Evolutionary conservation across 1,284 basidiomycete species (phyloP), one percentile per base, ranked within the genome.

Genomic region (Rhodotorula sp.): DNA sequence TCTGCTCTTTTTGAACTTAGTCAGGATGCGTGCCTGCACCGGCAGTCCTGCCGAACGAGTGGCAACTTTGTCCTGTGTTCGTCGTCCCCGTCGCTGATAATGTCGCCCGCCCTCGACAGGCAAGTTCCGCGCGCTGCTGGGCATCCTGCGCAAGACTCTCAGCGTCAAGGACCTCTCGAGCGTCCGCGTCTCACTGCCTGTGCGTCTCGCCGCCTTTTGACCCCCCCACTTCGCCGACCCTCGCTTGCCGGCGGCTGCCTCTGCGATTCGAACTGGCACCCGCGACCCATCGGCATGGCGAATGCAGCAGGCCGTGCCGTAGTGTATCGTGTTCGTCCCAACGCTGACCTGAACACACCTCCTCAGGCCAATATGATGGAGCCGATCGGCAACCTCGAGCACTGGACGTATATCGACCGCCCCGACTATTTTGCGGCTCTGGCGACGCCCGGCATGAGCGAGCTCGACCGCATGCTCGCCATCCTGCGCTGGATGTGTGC

Each of bases 351-450:
- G 27, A 41, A 23, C 21, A 13, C 5, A n/a, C 27, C 4, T 4
- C 7, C 16, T 19, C 61, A 71, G 61, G 66, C 70, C 23, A 56
- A 55, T 14, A 60, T 74, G 59, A 56, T 77, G 53, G 93, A 96
- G 79, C 93, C 93, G 8, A 87, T 94, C 78, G 93, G 93, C 7
- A 97, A 96, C 82, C 86, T 97, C 66, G 94, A 97, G 82, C 95
- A 93, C 82, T 96, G 91, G 80, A 91, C 93, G 76, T 97, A 96
- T 79, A 86, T 94, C 61, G 94, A 97, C 82, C 86, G 95, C 74
- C 93, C 94, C 16, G 95, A 97, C 82, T 85, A 94, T 58, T 76
- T 77, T 44, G 71, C 72, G 13, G 74, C 77, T 10, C 71, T 79
- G 41, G 74, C 67, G 2, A 45, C 46, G 25, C 27, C 34, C 16